Percentiles rank a stretch among this genome's conserved stretches.
Conservation (phyloP, 2,329 filamentous ascomycete genomes). For the Fragosphaeria purpurea region DNA sequence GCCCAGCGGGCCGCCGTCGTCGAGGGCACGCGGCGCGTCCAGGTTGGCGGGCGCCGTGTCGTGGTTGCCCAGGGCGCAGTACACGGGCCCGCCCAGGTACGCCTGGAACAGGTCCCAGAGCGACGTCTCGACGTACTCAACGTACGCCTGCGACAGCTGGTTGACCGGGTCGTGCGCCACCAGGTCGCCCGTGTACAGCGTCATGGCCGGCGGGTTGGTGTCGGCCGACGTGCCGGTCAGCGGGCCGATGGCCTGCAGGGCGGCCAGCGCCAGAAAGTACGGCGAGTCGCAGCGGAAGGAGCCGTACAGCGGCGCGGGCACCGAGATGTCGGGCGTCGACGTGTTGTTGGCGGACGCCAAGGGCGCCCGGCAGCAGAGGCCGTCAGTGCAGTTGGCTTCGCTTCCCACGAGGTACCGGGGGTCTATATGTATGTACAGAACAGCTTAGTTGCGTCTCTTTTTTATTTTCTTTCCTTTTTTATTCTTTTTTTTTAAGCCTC, state of each 20-base stretch:
- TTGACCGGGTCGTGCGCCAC: constrained; percentile 44
- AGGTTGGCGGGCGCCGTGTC: constrained; percentile 44
- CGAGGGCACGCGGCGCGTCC: constrained; percentile 39
- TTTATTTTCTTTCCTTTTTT: too few species aligned
- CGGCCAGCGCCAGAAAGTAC: constrained; percentile 45
- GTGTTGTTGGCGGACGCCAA: constrained; percentile 19
- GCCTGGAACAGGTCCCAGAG: constrained; percentile 45
- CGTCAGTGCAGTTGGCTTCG: constrained; percentile 45
- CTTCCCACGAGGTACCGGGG: constrained; percentile 42
- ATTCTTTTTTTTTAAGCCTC: too few species aligned
- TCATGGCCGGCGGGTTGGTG: constrained; percentile 36
- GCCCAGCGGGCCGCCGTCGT: constrained; percentile 29
- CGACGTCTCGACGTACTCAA: constrained; percentile 42
- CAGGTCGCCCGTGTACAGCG: constrained; percentile 51
- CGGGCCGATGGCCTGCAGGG: constrained; percentile 43
- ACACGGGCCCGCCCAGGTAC: constrained; percentile 46
- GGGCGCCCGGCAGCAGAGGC: constrained; percentile 47
- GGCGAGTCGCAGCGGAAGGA: constrained; percentile 47
- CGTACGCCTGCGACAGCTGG: constrained; percentile 40
- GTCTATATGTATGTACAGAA: constrained; percentile 22
- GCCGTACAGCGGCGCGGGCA: constrained; percentile 44
- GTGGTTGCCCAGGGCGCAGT: constrained; percentile 48
- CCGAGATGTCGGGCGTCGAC: constrained; percentile 27
- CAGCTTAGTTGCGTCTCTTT: too few species aligned
- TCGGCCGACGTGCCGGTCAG: constrained; percentile 42